Percentiles rank a stretch among this genome's conserved stretches.
These are phyloP conservation scores for Fusarium sp. DNA, from an alignment of 2,329 filamentous ascomycete species.

Conservation along the genomic window DNA sequence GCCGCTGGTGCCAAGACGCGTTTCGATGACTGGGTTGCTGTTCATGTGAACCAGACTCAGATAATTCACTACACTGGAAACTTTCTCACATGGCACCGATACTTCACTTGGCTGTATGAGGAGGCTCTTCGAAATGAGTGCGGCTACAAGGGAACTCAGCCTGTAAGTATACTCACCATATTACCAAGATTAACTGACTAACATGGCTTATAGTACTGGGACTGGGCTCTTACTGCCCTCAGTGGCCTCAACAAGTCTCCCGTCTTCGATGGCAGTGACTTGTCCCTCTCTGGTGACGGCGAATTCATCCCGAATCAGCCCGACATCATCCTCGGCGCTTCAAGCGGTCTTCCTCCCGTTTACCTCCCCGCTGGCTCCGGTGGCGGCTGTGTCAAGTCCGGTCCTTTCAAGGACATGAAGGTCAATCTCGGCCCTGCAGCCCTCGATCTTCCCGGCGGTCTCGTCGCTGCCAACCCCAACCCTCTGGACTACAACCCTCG, in stretches of 20 bases:
- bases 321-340: constrained; percentile 45
- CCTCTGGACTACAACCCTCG: constrained; percentile 58
- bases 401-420: constrained; percentile 60
- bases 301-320: constrained; percentile 41
- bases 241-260: constrained; percentile 55
- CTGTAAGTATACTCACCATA: constrained; percentile 41
- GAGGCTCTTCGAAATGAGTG: constrained; percentile 50
- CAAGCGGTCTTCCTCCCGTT: constrained; percentile 44
- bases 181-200: background rate
- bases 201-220: constrained; percentile 56
- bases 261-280: constrained; percentile 63
- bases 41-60: constrained; percentile 62
- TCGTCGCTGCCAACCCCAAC: constrained; percentile 33
- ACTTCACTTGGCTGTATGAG: constrained; percentile 52
- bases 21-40: constrained; percentile 64
- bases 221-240: constrained; percentile 57
- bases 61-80: constrained; percentile 57
- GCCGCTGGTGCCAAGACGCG: constrained; percentile 58
- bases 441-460: constrained; percentile 46
- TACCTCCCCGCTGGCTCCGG: constrained; percentile 62
- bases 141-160: constrained; percentile 56
- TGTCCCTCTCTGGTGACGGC: constrained; percentile 61
- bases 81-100: constrained; percentile 51
- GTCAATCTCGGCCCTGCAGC: constrained; percentile 57
- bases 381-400: constrained; percentile 66